phyloP scores from a whole-genome alignment of 2,329 filamentous ascomycete species.

The Cyphellophora attinorum region DNA sequence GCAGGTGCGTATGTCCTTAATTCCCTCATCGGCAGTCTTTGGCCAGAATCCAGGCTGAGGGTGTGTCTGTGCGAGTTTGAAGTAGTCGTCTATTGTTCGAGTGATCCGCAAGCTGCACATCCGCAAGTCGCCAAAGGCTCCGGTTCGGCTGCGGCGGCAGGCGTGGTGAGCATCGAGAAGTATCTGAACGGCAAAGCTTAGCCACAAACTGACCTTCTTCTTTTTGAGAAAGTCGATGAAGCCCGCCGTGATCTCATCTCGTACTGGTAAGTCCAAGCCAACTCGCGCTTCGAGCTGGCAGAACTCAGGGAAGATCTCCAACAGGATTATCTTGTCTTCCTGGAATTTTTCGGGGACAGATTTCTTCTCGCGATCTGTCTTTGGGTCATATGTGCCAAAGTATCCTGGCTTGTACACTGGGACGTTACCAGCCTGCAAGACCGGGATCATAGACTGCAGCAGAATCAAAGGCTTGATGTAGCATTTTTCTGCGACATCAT shows the following conservation, averaged over 20 bases:
- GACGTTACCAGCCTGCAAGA: slow-evolving; percentile 15
- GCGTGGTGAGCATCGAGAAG: slow-evolving; percentile 26
- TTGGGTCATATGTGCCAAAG: slow-evolving; percentile 23
- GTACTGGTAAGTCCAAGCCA: slow-evolving; percentile 15
- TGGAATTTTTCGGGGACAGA: slow-evolving; percentile 22
- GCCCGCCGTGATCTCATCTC: slow-evolving; percentile 23
- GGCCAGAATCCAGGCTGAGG: slow-evolving; percentile 21
- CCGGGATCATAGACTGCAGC: slow-evolving; percentile 17
- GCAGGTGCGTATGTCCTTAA: slow-evolving; percentile 9
- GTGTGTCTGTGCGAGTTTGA: slow-evolving; percentile 15
- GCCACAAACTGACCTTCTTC: slow-evolving; percentile 19
- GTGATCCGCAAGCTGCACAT: slow-evolving; percentile 21
- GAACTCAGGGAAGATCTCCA: slow-evolving; percentile 23
- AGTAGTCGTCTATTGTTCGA: slow-evolving; percentile 20
- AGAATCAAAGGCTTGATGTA: slow-evolving; percentile 16
- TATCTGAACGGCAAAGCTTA: slow-evolving; percentile 24
- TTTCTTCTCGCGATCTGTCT: slow-evolving; percentile 21
- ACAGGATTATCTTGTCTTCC: slow-evolving; percentile 26
- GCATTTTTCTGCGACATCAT: slow-evolving; percentile 20
- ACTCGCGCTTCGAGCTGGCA: slow-evolving; percentile 15
- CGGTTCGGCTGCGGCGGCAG: slow-evolving; percentile 19
- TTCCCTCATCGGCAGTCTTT: slow-evolving; percentile 18
- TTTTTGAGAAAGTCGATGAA: slow-evolving; percentile 21
- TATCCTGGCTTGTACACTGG: slow-evolving; percentile 21
- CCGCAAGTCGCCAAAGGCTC: slow-evolving; percentile 18